These are phyloP conservation scores for Dryas integrifolia DNA, from an alignment of 331 rosid species.

Conservation along the genomic window DNA sequence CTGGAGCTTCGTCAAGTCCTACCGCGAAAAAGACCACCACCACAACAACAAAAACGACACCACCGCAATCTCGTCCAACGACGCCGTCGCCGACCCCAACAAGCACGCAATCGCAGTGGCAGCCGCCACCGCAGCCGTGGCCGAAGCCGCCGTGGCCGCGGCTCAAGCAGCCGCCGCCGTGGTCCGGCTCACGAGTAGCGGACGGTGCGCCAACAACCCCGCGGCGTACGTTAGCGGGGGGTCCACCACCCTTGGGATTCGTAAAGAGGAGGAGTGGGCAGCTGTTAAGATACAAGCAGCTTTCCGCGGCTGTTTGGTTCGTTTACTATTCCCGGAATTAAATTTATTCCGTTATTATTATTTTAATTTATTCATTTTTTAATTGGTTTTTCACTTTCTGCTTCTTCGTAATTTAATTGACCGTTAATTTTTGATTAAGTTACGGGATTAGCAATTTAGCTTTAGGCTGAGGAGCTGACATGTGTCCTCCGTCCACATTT, in stretches of 20 bases:
- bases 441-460: slow-evolving; percentile 25
- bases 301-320: slow-evolving; percentile 80
- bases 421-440: slow-evolving; percentile 13
- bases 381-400: not conserved
- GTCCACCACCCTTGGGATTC: slow-evolving; percentile 14
- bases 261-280: slow-evolving; percentile 50
- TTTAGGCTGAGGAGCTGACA: not conserved
- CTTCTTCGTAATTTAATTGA: not conserved
- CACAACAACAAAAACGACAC: not conserved
- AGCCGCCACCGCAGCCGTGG: slow-evolving; percentile 65
- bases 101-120: slow-evolving; percentile 66
- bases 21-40: slow-evolving; percentile 40
- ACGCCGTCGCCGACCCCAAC: slow-evolving; percentile 22
- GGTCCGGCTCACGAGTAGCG: slow-evolving; percentile 46
- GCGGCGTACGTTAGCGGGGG: slow-evolving; percentile 15
- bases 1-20: slow-evolving; percentile 70
- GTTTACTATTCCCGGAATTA: slow-evolving; percentile 18
- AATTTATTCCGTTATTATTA: not conserved
- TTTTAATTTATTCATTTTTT: not conserved
- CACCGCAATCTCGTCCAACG: not conserved
- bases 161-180: slow-evolving; percentile 63
- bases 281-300: slow-evolving; percentile 77
- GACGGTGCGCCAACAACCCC: slow-evolving; percentile 23
- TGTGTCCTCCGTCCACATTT: slow-evolving; percentile 14
- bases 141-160: slow-evolving; percentile 63